These are phyloP conservation scores for Xylaria digitata DNA, from an alignment of 2,329 filamentous ascomycete species.

Conservation along the genomic window DNA sequence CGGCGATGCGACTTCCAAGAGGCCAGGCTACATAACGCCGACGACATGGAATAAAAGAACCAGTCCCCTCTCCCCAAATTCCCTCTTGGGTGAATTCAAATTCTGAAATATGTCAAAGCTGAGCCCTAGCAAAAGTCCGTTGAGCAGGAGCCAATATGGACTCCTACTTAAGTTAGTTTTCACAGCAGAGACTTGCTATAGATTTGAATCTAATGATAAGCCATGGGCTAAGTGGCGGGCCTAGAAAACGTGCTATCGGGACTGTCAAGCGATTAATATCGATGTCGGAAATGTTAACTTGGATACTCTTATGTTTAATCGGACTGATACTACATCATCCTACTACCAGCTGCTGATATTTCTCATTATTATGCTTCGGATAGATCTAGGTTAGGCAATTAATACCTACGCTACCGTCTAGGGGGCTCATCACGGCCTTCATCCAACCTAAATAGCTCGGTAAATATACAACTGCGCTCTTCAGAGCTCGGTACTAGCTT, in stretches of 20 bases:
- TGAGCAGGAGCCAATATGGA: neutral
- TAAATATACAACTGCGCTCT: conserved; percentile 9
- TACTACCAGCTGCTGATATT: neutral
- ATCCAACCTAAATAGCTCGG: conserved; percentile 6
- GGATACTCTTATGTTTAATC: no score
- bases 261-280: neutral
- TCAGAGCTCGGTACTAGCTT: conserved; percentile 59
- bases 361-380: conserved; percentile 6
- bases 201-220: neutral
- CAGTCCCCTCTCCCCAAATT: neutral
- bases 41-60: neutral
- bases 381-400: no score
- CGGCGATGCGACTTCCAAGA: conserved; percentile 1
- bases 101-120: neutral
- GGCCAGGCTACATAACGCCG: no score
- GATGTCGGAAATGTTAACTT: neutral
- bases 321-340: neutral
- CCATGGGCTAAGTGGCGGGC: neutral
- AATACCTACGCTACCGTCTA: neutral
- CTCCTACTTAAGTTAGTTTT: neutral
- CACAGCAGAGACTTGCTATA: neutral
- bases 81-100: neutral
- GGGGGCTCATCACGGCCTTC: neutral
- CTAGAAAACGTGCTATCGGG: neutral
- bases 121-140: neutral